A percentile compares a stretch with the other conserved stretches of the same genome.
Conservation (phyloP, 768 basidiomycete species). For the Neoboletus brunneissimus region DNA sequence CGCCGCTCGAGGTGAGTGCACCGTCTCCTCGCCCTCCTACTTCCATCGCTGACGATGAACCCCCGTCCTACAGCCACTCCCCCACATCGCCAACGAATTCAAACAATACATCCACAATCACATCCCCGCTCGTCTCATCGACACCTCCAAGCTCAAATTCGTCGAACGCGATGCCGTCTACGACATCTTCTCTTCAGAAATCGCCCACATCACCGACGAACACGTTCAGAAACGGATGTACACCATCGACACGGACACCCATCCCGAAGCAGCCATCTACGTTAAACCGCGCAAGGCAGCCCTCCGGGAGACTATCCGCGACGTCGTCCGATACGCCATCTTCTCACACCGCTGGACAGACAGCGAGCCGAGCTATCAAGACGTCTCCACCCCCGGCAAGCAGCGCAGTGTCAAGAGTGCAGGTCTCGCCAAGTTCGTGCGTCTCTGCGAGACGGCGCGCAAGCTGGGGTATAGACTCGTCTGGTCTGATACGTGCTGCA, state of each 20-base stretch:
- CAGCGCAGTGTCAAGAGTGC: not conserved
- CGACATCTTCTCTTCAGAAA: conserved; percentile 16
- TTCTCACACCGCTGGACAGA: conserved; percentile 28
- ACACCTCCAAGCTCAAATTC: conserved; percentile 20
- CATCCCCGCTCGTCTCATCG: conserved; percentile 26
- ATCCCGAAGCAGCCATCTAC: conserved; percentile 18
- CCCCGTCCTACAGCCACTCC: not conserved
- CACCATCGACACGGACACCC: not conserved
- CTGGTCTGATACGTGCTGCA: conserved; percentile 34
- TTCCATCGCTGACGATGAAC: not conserved
- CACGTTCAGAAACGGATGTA: conserved; percentile 7
- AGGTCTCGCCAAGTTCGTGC: conserved; percentile 17
- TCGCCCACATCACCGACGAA: conserved; percentile 19
- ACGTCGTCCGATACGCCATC: conserved; percentile 20
- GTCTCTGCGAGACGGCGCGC: conserved; percentile 23
- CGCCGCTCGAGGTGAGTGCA: not conserved
- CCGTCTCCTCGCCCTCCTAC: not conserved
- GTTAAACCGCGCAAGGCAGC: conserved; percentile 10
- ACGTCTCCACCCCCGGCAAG: conserved; percentile 7
- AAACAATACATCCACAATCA: conserved; percentile 24
- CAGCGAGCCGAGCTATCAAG: conserved; percentile 23
- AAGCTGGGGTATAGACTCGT: conserved; percentile 17
- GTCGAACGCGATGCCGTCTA: conserved; percentile 21
- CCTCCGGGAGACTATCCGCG: conserved; percentile 16
- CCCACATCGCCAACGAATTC: conserved; percentile 14